A percentile compares a stretch with the other conserved stretches of the same genome.
These are phyloP conservation scores for Phialemoniopsis sp. DNA, from an alignment of 2,329 filamentous ascomycete species.

Conservation along the genomic window DNA sequence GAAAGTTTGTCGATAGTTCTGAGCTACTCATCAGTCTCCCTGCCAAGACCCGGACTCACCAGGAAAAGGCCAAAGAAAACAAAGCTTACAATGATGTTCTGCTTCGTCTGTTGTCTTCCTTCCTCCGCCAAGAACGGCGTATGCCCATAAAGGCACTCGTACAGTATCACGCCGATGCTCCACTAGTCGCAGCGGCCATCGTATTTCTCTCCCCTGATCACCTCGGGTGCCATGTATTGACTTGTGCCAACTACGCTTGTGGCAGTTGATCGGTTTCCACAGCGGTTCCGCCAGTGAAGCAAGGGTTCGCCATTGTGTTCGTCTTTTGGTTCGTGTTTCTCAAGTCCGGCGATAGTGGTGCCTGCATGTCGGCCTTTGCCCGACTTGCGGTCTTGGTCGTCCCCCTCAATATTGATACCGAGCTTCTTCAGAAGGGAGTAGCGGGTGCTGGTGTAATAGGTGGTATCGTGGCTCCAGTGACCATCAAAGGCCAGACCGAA, in stretches of 20 bases:
- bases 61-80: no score
- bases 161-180: conserved; percentile 93
- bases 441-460: conserved; percentile 80
- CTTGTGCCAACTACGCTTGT: conserved; percentile 90
- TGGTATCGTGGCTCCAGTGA: conserved; percentile 87
- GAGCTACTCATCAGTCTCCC: background rate
- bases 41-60: no score
- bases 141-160: conserved; percentile 88
- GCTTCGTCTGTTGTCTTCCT: conserved; percentile 74
- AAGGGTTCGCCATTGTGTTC: conserved; percentile 40
- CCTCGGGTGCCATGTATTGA: conserved; percentile 97
- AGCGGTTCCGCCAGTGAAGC: conserved; percentile 66
- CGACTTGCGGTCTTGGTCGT: conserved; percentile 55
- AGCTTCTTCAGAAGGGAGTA: conserved; percentile 75
- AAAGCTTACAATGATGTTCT: conserved; percentile 69
- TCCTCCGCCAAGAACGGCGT: conserved; percentile 86
- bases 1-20: conserved; percentile 69
- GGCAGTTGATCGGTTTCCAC: conserved; percentile 67
- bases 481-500: conserved; percentile 95
- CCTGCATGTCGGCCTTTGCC: no score
- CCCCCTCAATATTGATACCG: conserved; percentile 69
- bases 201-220: conserved; percentile 76
- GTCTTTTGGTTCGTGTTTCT: conserved; percentile 30
- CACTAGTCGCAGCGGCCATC: conserved; percentile 96
- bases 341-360: conserved; percentile 8